Evolutionary conservation across 2,329 filamentous ascomycete genomes (phyloP), one percentile per base, ranked within the genome.

Genomic region (Hymenoscyphus salicellus): DNA sequence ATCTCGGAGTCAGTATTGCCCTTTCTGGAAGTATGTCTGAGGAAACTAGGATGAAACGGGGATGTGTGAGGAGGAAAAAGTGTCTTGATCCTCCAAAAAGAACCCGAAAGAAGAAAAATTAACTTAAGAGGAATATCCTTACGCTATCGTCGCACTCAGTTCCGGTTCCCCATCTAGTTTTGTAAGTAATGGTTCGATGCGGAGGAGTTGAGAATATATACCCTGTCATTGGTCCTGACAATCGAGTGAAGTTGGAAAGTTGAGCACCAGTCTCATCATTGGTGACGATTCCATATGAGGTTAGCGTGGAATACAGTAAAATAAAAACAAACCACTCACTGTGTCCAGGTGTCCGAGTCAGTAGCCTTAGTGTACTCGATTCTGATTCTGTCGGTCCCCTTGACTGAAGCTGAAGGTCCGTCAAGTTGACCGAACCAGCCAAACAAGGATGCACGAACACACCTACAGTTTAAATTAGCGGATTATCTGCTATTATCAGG

Each of bases 341-440:
- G 72, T 1, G 65, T 72, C 68, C 65, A 73, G 36, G 63, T 66
- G 17, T 69, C 23, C 23, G 65, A 43, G 58, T 74, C 70, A 6
- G 63, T 63, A 26, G 68, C 63, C 4, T 70, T 67, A 11, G 65
- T 67, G 65, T 75, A 75, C 57, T 73, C 67, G 58, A 75, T 75
- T 56, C 66, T 64, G 28, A 76, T 73, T 28, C 77, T 69, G 49
- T 75, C 74, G 1, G 59, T 65, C 0, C 68, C 71, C 28, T 66
- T 70, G 26, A 75, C 75, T 64, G 62, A 71, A 11, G 55, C 72
- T 28, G 61, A 55, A 0, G n/a, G 7, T 1, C 64, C 67, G 57
- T 78, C 76, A 2, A 77, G 64, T 72, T 81, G 79, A 3, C 78
- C 79, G 58, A 79, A 80, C 23, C 67, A 73, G 16, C 78, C 78